phyloP scores from a whole-genome alignment of 2,329 filamentous ascomycete species.

The Xylariales sp. region DNA sequence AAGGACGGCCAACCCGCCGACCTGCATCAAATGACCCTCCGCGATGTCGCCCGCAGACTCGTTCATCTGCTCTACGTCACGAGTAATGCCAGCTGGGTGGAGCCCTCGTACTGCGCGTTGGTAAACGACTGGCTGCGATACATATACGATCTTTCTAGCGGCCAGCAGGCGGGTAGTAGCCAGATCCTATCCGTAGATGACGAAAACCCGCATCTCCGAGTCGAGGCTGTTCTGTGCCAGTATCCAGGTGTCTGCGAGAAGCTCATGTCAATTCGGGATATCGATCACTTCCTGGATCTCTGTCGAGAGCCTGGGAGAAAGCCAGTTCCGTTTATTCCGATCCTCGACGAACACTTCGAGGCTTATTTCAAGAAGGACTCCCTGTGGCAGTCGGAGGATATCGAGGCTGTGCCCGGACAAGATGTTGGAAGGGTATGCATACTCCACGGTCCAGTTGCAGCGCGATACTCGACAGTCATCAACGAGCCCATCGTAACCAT shows the following conservation, averaged over 20 bases:
- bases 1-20: constrained; percentile 62
- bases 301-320: constrained; percentile 92
- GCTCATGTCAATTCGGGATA: constrained; percentile 95
- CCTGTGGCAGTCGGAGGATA: constrained; percentile 96
- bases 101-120: constrained; percentile 73
- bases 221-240: neutral
- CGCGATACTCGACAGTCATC: constrained; percentile 79
- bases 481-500: constrained; percentile 96
- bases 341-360: constrained; percentile 95
- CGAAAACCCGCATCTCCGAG: neutral
- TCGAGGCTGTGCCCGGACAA: constrained; percentile 91
- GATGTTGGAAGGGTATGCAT: constrained; percentile 96
- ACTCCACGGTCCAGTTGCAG: constrained; percentile 88
- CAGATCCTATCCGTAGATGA: neutral
- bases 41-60: constrained; percentile 79
- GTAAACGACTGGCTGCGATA: constrained; percentile 94
- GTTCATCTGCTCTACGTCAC: constrained; percentile 88
- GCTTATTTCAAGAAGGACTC: constrained; percentile 99
- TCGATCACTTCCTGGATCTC: constrained; percentile 90
- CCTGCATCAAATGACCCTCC: constrained; percentile 93
- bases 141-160: too few species aligned
- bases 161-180: constrained; percentile 65
- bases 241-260: constrained; percentile 86
- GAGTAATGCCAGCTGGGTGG: constrained; percentile 88
- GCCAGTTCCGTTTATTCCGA: constrained; percentile 91